phyloP scores from a whole-genome alignment of 495 filamentous ascomycete genomes.

The Xylona heveae region DNA sequence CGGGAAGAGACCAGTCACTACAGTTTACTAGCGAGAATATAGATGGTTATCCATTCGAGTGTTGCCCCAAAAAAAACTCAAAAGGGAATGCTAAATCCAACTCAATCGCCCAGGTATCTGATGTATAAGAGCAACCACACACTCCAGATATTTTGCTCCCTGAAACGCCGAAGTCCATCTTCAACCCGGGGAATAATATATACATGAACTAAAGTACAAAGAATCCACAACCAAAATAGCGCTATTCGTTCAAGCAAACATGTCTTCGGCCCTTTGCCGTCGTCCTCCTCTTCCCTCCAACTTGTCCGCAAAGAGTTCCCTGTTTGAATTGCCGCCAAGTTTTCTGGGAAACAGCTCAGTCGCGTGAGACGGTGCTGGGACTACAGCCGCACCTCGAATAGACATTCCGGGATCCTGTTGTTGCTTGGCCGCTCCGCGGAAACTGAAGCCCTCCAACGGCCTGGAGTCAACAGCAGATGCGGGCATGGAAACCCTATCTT shows the following conservation, averaged over 20 bases:
- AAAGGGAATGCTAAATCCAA: too few species aligned
- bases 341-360: conserved; percentile 54
- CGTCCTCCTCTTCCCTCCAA: conserved; percentile 22
- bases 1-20: too few species aligned
- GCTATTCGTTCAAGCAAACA: conserved; percentile 21
- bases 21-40: too few species aligned
- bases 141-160: background rate
- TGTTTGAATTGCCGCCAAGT: conserved; percentile 28
- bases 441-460: conserved; percentile 25
- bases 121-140: too few species aligned
- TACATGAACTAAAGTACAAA: background rate
- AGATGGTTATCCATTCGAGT: too few species aligned
- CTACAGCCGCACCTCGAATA: conserved; percentile 37
- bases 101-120: too few species aligned
- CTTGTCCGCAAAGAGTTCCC: conserved; percentile 45
- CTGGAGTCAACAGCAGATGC: background rate
- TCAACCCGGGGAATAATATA: background rate
- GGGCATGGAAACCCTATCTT: background rate
- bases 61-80: too few species aligned
- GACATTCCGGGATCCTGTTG: conserved; percentile 34
- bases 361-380: conserved; percentile 17
- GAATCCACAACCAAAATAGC: background rate
- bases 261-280: conserved; percentile 30
- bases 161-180: background rate
- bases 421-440: conserved; percentile 32